Base-by-base conservation (phyloP, 1,139 yeast genomes). In the Suhomyces bokatorum region DNA sequence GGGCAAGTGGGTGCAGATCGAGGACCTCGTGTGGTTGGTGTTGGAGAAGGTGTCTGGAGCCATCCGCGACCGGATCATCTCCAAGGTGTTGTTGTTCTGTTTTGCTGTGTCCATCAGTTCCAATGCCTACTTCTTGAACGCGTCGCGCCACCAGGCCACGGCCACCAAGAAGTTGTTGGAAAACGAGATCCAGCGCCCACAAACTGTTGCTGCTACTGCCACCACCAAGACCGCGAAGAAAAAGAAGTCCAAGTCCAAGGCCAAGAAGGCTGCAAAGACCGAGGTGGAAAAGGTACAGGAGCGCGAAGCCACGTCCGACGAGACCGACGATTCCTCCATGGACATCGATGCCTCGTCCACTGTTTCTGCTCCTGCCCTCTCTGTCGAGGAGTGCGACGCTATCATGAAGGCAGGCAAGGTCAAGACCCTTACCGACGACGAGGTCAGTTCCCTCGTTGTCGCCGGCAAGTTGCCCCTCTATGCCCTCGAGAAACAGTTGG, bases 401-500 rank as follows among this genome's bases (percentile, higher is more conserved):
- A 62, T 80, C 22, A 66, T 87, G 72, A 85, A 88, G 60, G 81
- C 79, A 2, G 98, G 98, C 22, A 75, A 81, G 35, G 80, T 88
- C 32, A 78, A 79, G 55, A 71, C 80, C 17, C 77, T 93, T 52
- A 70, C 70, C 44, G 81, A 93, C 62, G 84, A 80, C 39, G 97
- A 93, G 66, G 78, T 93, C 48, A 76, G 85, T 6, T 69, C 80
- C 2, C 78, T 93, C 51, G 91, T 87, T 35, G 76, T 81, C 13
- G 68, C 78, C 12, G 96, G 96, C 32, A 87, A 87, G 60, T 70
- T 95, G 48, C 98, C 99, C 27, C 71, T 93, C 46, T 91, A 95
- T 63, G 97, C 98, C 0, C 77, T 95, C 52, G 99, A 93, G 65
- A 93, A 91, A 66, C 93, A 88, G 66, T 77, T 93, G 46, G 86